Evolutionary conservation across 1,284 basidiomycete genomes (phyloP), one percentile per base, ranked within the genome.

Genomic region (Ceratobasidium papillatum): DNA sequence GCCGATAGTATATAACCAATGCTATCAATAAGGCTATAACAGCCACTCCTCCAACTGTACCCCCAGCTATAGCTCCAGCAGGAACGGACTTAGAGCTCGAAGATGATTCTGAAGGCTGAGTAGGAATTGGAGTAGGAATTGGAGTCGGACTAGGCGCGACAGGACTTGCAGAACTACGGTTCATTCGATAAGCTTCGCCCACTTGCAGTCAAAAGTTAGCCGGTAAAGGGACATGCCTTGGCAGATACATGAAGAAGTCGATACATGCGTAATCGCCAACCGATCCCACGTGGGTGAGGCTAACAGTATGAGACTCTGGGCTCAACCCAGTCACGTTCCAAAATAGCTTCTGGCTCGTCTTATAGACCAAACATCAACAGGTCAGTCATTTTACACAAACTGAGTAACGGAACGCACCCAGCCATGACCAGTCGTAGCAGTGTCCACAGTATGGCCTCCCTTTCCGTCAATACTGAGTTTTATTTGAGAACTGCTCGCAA

Each of bases 231-330:
- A n/a, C 45, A 14, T 32, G 30, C 52, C 52, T 32, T 54, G 25
- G 25, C 19, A 30, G n/a, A 32, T 54, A 54, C 52, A 54, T 54
- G 52, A 54, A 32, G 30, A 54, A 54, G 52, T 54, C 52, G 25
- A 54, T 2, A 54, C 52, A 14, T 7, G 52, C 52, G 9, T 12
- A 32, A 0, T 54, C 52, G 1, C 27, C 27, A 17, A 8, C 12
- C 8, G 8, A 12, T 14, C 52, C 52, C 12, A 19, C 52, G 30
- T 54, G 52, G 12, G 52, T 54, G 11, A 30, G 7, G 1, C 25
- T 54, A 19, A 54, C 25, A 19, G 25, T 30, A 32, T 54, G 52
- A 27, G 11, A 9, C 25, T 11, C 52, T 1, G 52, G 27, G 7
- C 17, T 30, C 27, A 54, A 32, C 25, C 11, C 30, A 14, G 52